Base-by-base conservation (phyloP, 2,329 filamentous ascomycete genomes). In the Microthyrium microscopicum region DNA sequence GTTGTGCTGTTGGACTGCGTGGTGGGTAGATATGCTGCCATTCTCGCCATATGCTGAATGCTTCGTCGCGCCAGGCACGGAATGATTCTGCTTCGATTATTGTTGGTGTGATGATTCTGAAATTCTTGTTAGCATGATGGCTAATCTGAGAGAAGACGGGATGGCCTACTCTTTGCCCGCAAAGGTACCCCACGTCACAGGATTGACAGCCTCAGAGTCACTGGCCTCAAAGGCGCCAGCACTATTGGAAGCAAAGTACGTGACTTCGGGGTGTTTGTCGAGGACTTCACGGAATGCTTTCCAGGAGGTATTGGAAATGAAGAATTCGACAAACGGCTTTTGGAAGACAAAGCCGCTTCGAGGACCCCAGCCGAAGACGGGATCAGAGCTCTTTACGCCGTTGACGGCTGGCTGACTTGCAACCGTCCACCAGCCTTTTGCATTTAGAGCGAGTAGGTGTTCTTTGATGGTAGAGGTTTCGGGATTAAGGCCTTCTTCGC, bases 81-180 rank as follows among this genome's bases (percentile, higher is more conserved):
- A 95, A 95, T 51, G 80, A 89, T 33, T 93, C 82, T 44, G 85
- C 81, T 53, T 95, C 87, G 47, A 95, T 92, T 49, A 95, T 95
- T 2, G 87, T 95, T 3, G 87, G 87, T 16, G 85, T 92, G 37
- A 92, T 71, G 49, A 95, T 95, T 41, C 31, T 38, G 26, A 30
- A 16, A 28, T 22, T 15, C n/a, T 22, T 35, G 12, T 24, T 7
- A 8, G 24, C 25, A n/a, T 25, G 16, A 27, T 17, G 16, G 17
- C 16, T 20, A 19, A n/a, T 9, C n/a, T 12, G 24, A 20, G 22
- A 5, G n/a, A 26, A 29, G 25, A 8, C 20, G 11, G 28, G 29
- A 8, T 8, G 16, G 13, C 28, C 9, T 16, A 20, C 55, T 95
- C 87, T 58, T 94, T 94, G 26, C 83, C 83, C 0, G 81, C 78